Evolutionary conservation across 164 flowering plant species (phyloP), one percentile per base, ranked within the genome.

Genomic region (Kingdonia uniflora): DNA sequence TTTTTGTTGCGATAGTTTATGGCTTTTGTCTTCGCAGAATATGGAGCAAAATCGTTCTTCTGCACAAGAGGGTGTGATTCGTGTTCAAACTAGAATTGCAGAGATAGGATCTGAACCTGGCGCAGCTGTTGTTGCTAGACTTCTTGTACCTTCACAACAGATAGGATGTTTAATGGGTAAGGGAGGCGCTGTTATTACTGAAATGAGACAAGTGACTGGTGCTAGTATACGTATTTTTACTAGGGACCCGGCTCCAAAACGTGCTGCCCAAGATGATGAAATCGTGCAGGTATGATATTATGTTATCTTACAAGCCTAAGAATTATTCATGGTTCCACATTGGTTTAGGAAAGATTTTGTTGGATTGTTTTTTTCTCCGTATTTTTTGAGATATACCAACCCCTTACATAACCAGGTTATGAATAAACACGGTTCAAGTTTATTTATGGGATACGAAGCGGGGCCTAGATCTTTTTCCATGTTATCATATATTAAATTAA

Each of bases 61-160:
- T n/a, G 82, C 81, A 14, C 80, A 75, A 58, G 80, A 81, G 47
- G 88, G 79, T 59, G 78, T 79, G 53, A 67, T 77, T 41, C 80
- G 77, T 37, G 88, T 75, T 45, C 77, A 73, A 43, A 22, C 65
- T 51, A 65, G 79, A 66, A 62, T 76, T 49, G 72, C 69, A n/a
- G 80, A 71, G 68, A 53, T 68, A 49, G 74, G 76, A 47, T 67
- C 62, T 67, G 82, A 74, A 51, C 68, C 70, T 16, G 79, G 71
- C 41, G 66, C 64, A 38, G 59, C 80, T 12, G 73, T 74, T 67
- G 60, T 70, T 54, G 81, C 76, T n/a, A 64, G 82, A 63, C 79
- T 82, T 69, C 80, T 80, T 57, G 85, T 78, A 17, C 80, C 64
- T 49, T 52, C 80, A 14, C 73, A 71, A n/a, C 80, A 76, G 60